Conservation (phyloP, 176 grass and related monocot species). For the Triticum dicoccoides region DNA sequence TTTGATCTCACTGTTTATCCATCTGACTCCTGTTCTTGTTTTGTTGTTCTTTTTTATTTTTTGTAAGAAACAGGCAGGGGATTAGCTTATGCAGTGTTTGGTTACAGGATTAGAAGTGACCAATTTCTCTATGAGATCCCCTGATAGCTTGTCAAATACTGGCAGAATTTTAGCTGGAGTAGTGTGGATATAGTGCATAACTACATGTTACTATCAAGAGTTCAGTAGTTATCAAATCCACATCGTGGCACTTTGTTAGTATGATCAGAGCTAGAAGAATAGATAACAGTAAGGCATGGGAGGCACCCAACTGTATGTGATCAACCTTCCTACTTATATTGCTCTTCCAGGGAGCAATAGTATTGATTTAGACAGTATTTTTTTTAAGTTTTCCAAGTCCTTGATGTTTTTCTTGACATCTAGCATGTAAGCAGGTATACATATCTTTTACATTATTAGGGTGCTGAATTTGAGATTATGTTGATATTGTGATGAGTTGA, state of each 20-base stretch:
- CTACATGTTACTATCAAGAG: not conserved
- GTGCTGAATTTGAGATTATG: not conserved
- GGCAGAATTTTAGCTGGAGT: not conserved
- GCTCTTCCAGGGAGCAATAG: not conserved
- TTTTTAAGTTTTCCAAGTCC: not conserved
- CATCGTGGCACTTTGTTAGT: not conserved
- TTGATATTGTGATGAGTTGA: not conserved
- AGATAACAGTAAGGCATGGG: not conserved
- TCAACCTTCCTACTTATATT: conserved; percentile 4
- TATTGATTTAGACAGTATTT: conserved; percentile 13
- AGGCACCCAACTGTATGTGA: not conserved
- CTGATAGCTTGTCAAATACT: conserved; percentile 19
- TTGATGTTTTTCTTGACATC: not conserved
- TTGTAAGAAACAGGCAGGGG: not conserved
- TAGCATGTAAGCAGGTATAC: not conserved
- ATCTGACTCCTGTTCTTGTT: conserved; percentile 29
- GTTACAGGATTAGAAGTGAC: conserved; percentile 18
- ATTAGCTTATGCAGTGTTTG: conserved; percentile 26
- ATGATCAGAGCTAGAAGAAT: conserved; percentile 6
- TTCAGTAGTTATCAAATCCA: not conserved
- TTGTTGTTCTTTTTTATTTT: conserved; percentile 1
- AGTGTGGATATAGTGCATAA: not conserved
- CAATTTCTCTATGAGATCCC: conserved; percentile 7
- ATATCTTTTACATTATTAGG: not conserved
- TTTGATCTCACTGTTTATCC: conserved; percentile 35